Base-by-base conservation (phyloP, 148 eudicot genomes). In the Cornus florida region DNA sequence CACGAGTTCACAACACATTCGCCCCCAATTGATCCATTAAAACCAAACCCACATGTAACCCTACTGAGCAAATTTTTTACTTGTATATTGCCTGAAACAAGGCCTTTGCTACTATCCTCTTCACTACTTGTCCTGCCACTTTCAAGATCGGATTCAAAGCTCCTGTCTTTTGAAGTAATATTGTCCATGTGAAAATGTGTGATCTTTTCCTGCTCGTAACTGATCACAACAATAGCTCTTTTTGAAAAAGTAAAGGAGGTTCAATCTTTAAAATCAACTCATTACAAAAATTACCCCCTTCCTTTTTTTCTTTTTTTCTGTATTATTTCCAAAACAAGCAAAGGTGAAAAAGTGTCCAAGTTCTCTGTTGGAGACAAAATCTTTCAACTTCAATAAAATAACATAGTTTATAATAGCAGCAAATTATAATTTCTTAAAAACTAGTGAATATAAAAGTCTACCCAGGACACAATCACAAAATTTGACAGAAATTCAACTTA, bases 91-190 rank as follows among this genome's bases (percentile, higher is more conserved):
- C 85, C 84, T 6, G 77, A 72, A 71, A 56, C 23, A 39, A 59
- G 28, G 74, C 82, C 85, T 50, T 77, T 81, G 59, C 39, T 73
- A 64, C 77, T 62, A 38, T 86, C 91, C 67, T 89, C 89, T 80
- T 83, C 90, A 67, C 73, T 70, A 59, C 85, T 75, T 67, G 79
- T 70, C 73, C 72, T 82, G 78, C 94, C 93, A 75, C 86, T 87
- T 86, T 91, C 98, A 64, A 94, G 81, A 86, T 92, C 95, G 70
- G 77, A 68, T 67, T 84, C 78, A 70, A 80, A 41, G 35, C 76
- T 84, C 20, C 83, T 81, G 14, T 85, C 89, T 81, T 75, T 82
- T 32, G 78, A 77, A 67, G 82, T 83, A 77, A 80, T 89, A 84
- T 74, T 64, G 69, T 69, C 80, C 86, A 86, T 86, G 19, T 62